These are phyloP conservation scores for Lichtheimia ramosa DNA, from an alignment of 371 early-diverging fungal species.

Conservation along the genomic window DNA sequence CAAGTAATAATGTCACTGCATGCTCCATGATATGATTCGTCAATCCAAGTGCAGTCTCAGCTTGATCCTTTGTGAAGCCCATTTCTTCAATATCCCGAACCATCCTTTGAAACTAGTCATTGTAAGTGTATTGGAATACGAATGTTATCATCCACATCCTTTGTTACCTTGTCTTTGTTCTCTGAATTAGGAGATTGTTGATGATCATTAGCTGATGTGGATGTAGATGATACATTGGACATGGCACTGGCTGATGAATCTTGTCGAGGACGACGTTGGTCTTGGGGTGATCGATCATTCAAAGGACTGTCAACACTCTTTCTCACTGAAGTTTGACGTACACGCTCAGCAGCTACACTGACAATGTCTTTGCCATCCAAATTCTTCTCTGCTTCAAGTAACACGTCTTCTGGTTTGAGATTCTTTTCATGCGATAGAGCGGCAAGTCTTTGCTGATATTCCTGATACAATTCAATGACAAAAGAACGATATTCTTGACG, in stretches of 20 bases:
- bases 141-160: neutral
- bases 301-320: neutral
- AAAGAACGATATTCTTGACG: conserved; percentile 69
- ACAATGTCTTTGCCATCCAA: conserved; percentile 57
- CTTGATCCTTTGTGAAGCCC: conserved; percentile 71
- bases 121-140: neutral
- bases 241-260: conserved; percentile 9
- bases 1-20: conserved; percentile 62
- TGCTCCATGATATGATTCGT: conserved; percentile 59
- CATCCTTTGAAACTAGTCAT: conserved; percentile 28
- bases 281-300: neutral
- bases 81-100: conserved; percentile 62
- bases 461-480: conserved; percentile 63
- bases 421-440: conserved; percentile 15
- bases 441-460: conserved; percentile 44
- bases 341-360: conserved; percentile 32
- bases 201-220: neutral
- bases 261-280: conserved; percentile 9
- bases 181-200: too few species aligned
- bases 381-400: conserved; percentile 27
- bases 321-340: neutral
- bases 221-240: neutral
- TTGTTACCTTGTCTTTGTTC: conserved; percentile 11
- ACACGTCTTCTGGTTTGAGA: conserved; percentile 14
- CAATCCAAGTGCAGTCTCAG: conserved; percentile 60